Conservation (phyloP, 768 basidiomycete genomes). For the Auricularia heimuer region DNA sequence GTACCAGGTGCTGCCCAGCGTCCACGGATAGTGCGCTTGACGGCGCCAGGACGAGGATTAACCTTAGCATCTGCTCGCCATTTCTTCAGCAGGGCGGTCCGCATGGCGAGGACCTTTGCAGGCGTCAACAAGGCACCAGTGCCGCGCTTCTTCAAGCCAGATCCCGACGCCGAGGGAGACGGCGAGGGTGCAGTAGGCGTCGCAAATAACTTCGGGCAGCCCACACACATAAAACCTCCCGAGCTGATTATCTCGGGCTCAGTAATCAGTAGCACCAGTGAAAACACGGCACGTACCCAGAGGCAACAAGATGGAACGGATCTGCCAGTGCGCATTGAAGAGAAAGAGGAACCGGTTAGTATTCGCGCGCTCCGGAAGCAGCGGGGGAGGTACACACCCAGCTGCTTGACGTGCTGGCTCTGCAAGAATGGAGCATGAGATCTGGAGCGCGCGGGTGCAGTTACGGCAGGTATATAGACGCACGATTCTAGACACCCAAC, state of each 20-base stretch:
- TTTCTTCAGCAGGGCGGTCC: constrained; percentile 25
- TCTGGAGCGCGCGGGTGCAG: neutral
- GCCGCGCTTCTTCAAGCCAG: constrained; percentile 24
- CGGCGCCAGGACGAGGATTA: constrained; percentile 30
- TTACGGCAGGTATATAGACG: neutral
- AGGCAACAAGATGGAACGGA: constrained; percentile 53
- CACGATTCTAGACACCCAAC: constrained; percentile 29
- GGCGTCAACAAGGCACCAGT: constrained; percentile 33
- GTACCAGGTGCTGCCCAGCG: constrained; percentile 49
- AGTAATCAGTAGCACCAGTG: neutral
- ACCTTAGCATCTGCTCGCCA: constrained; percentile 20
- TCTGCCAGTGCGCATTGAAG: constrained; percentile 24
- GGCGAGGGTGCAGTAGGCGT: constrained; percentile 23
- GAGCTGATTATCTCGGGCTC: constrained; percentile 21
- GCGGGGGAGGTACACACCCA: neutral
- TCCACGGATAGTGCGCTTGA: constrained; percentile 37
- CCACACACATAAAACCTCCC: constrained; percentile 49
- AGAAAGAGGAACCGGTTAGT: neutral
- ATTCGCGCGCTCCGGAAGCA: neutral
- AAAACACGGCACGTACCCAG: constrained; percentile 36
- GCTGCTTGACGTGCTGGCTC: neutral
- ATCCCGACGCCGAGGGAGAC: constrained; percentile 29
- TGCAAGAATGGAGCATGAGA: neutral
- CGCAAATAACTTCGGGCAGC: constrained; percentile 47
- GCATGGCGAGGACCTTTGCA: constrained; percentile 36